phyloP scores from a whole-genome alignment of 1,284 basidiomycete genomes.

The Ceratobasidium theobromae region DNA sequence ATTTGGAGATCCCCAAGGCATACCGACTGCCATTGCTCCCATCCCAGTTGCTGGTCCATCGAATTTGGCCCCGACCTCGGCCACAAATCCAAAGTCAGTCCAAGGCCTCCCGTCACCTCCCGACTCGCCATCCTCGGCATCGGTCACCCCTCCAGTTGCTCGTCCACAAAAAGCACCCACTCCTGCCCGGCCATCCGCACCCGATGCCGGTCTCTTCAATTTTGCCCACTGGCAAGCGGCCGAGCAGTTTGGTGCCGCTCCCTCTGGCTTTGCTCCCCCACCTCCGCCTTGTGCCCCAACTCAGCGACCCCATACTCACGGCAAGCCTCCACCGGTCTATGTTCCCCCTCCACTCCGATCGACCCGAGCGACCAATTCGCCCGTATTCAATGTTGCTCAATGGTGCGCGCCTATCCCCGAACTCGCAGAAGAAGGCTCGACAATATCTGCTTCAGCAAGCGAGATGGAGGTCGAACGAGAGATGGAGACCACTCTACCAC shows the following conservation, averaged over 20 bases:
- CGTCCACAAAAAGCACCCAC: not conserved
- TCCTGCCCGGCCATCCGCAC: not conserved
- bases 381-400: slow-evolving; percentile 4
- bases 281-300: slow-evolving; percentile 4
- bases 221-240: slow-evolving; percentile 20
- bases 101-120: slow-evolving; percentile 23
- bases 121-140: not conserved
- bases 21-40: not conserved
- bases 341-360: not conserved
- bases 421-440: not conserved
- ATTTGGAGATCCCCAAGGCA: slow-evolving; percentile 17
- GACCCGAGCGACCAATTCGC: not conserved
- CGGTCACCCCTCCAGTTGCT: not conserved
- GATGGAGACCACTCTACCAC: not conserved
- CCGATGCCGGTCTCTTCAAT: not conserved
- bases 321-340: not conserved
- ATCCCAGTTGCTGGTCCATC: not conserved
- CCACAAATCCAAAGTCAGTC: not conserved
- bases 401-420: slow-evolving; percentile 17
- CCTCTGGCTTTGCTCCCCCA: not conserved
- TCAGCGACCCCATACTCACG: not conserved
- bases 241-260: not conserved
- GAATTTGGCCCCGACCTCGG: not conserved
- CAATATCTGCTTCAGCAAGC: not conserved
- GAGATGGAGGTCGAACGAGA: slow-evolving; percentile 6